These are phyloP conservation scores for Claviceps fusiformis DNA, from an alignment of 2,329 filamentous ascomycete species.

Conservation along the genomic window DNA sequence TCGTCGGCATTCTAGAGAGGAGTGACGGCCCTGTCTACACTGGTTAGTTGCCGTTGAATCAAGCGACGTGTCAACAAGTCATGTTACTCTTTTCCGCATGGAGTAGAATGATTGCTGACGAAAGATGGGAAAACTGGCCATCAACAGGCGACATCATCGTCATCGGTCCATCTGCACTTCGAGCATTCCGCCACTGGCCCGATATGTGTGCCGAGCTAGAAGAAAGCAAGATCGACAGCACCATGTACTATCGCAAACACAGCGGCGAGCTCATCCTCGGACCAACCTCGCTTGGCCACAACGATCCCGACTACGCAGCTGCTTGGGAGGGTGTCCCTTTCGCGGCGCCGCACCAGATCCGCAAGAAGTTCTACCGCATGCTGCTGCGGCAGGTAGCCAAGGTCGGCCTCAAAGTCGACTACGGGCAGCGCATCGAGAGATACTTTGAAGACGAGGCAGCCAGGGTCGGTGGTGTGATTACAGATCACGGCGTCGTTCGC, in stretches of 20 bases:
- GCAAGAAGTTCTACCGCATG: conserved; percentile 1
- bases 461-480: neutral
- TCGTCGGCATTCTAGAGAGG: conserved; percentile 8
- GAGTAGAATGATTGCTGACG: neutral
- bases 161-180: conserved; percentile 3
- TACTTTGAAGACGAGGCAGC: conserved; percentile 3
- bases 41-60: neutral
- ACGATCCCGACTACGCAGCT: neutral
- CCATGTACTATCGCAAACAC: neutral
- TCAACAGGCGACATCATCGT: conserved; percentile 2
- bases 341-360: neutral
- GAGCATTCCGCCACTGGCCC: conserved; percentile 5
- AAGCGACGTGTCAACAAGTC: neutral
- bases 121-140: neutral
- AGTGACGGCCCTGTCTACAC: neutral
- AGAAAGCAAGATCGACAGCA: neutral
- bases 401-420: conserved; percentile 5
- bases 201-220: conserved; percentile 3
- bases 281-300: neutral
- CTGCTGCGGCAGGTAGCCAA: conserved; percentile 1
- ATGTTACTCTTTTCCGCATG: too few relatives aligned
- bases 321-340: neutral
- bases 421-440: neutral
- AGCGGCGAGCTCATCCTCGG: conserved; percentile 3
- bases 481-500: neutral